Evolutionary conservation across 768 basidiomycete species (phyloP), one percentile per base, ranked within the genome.

Genomic region (Amanita rimosa): DNA sequence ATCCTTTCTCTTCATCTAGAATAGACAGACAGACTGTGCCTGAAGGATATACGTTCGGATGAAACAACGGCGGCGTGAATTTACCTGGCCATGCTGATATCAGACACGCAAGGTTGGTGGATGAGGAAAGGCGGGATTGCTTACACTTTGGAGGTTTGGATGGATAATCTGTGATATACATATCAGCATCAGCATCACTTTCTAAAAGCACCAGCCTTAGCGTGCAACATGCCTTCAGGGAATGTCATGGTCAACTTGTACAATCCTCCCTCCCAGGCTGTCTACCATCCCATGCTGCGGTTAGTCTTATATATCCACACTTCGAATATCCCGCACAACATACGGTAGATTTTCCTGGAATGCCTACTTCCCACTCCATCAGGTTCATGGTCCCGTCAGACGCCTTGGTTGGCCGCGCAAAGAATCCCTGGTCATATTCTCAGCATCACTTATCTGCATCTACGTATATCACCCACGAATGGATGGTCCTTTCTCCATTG

Each of bases 401-500:
- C 16, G 82, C 76, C 67, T 99, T 99, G 39, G 77, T 71, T 19
- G 96, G 96, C 62, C 90, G 88, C 35, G 96, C 96, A 61, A 85
- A 98, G 71, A 99, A 99, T 55, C 95, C 95, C 95, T 99, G 60
- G 11, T 9, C 26, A 9, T 6, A 22, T 13, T 21, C 19, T 46
- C 21, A 46, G 6, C 1, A 14, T 33, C 9, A n/a, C 4, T 11
- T 19, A 26, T 46, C 9, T 39, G 50, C 4, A 35, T 35, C 2
- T n/a, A 17, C 7, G n/a, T 16, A 3, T 0, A 16, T 16, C 16
- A 76, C 90, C 68, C 66, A 97, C 96, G 58, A 95, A 97, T 26
- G 96, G 96, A 66, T 99, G 96, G 57, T 98, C 96, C 66, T 94
- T 98, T 51, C 96, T 70, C 96, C 96, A 99, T 60, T 94, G 90